Percentiles rank a stretch among this genome's conserved stretches.
Conservation (phyloP, 768 basidiomycete species). For the Leucocoprinus birnbaumii region DNA sequence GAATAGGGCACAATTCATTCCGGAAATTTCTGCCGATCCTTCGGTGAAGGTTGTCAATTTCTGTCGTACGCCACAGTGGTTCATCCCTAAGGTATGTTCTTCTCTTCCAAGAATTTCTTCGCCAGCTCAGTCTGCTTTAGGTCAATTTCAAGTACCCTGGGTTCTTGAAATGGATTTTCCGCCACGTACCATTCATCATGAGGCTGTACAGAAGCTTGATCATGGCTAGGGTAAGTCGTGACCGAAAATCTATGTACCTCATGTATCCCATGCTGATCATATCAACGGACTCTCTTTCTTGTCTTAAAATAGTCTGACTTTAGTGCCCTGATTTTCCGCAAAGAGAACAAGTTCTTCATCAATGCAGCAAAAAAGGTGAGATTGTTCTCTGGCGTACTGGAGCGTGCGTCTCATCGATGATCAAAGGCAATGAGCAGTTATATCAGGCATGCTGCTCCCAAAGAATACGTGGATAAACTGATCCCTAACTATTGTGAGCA, state of each 20-base stretch:
- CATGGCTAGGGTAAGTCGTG: conserved; percentile 46
- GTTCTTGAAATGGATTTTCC: conserved; percentile 51
- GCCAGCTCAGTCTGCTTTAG: conserved; percentile 19
- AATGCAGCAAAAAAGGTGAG: conserved; percentile 29
- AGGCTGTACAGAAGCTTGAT: conserved; percentile 43
- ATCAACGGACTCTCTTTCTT: background rate
- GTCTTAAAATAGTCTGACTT: conserved; percentile 33
- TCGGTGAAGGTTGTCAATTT: conserved; percentile 54
- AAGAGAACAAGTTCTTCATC: conserved; percentile 31
- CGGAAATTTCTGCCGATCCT: conserved; percentile 46
- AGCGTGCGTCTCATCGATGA: background rate
- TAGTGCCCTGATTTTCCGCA: conserved; percentile 34
- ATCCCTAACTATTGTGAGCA: conserved; percentile 52
- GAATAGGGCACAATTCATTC: conserved; percentile 57
- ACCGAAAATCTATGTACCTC: background rate
- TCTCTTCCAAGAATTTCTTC: background rate
- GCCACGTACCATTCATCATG: conserved; percentile 48
- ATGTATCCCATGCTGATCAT: background rate
- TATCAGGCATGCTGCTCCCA: conserved; percentile 46
- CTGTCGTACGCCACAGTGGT: conserved; percentile 60
- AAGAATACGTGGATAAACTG: conserved; percentile 41
- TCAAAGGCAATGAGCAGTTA: conserved; percentile 40
- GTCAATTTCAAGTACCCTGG: conserved; percentile 36
- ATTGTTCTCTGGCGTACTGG: background rate
- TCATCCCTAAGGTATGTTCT: conserved; percentile 42